Evolutionary conservation across 1,284 basidiomycete species (phyloP).

Genomic region (Malassezia sp.): DNA sequence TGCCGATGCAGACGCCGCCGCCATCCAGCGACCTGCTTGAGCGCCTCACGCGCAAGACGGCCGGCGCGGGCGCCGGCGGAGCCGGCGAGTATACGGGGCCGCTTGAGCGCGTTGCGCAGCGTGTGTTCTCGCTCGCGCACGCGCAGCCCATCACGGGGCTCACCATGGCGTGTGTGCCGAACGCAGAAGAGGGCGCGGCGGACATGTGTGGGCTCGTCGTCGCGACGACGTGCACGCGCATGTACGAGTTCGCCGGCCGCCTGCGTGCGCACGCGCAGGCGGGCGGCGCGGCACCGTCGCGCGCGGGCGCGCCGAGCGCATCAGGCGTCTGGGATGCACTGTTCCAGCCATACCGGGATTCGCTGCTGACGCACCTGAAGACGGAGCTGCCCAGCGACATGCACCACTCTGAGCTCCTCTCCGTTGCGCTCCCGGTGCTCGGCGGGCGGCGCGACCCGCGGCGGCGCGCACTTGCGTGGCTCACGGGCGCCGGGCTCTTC

Average conservation of each 20-base stretch:
- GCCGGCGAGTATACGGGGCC: constrained; percentile 6
- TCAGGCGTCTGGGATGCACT: constrained; percentile 28
- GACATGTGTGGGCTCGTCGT: no score
- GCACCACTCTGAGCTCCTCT: constrained; percentile 46
- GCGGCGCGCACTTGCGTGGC: constrained; percentile 45
- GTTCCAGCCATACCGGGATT: constrained; percentile 35
- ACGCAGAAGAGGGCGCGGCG: constrained; percentile 11
- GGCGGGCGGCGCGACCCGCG: no score
- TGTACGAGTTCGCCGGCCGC: constrained; percentile 77
- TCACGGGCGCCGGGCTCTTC: constrained; percentile 36
- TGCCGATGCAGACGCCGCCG: constrained; percentile 13
- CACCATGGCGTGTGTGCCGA: constrained; percentile 16
- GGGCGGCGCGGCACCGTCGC: constrained; percentile 51
- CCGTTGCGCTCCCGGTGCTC: constrained; percentile 38
- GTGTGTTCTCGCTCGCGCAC: constrained; percentile 31
- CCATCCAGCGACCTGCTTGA: constrained; percentile 36
- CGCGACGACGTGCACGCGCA: constrained; percentile 71
- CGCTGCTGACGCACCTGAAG: constrained; percentile 31
- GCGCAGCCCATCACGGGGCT: constrained; percentile 38
- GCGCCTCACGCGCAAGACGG: constrained; percentile 38
- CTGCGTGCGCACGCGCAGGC: no score
- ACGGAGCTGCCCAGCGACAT: constrained; percentile 42
- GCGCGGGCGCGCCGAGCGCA: constrained; percentile 51
- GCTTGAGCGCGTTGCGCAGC: constrained; percentile 29
- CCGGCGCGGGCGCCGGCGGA: constrained; percentile 21